Conservation (phyloP, 2,329 filamentous ascomycete species). For the Colletotrichum sp. region DNA sequence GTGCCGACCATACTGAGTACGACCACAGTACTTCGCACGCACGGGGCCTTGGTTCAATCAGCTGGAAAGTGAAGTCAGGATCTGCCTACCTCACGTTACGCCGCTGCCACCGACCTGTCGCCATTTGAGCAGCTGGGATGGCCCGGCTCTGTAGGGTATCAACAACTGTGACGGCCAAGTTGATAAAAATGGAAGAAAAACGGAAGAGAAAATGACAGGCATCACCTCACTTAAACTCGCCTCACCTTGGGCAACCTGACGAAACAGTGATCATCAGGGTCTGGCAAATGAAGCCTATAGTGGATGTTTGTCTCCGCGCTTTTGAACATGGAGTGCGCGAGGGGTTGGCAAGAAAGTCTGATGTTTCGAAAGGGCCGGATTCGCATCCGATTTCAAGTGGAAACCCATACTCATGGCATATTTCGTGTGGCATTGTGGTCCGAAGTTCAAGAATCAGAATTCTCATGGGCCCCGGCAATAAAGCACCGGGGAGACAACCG, state of each 20-base stretch:
- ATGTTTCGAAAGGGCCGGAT: not conserved
- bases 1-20: not conserved
- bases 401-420: not conserved
- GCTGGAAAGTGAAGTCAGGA: not conserved
- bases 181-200: not conserved
- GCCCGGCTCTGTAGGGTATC: slow-evolving; percentile 9
- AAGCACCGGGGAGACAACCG: not conserved
- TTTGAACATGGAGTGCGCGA: not conserved
- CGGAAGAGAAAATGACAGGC: not conserved
- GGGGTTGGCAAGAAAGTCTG: not conserved
- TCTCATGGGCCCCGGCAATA: not conserved
- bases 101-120: not conserved
- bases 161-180: not conserved
- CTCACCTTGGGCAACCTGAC: not conserved
- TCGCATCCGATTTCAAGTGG: not conserved
- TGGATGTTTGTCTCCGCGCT: not conserved
- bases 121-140: slow-evolving; percentile 7
- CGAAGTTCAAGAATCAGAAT: not conserved
- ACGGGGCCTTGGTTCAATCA: not conserved
- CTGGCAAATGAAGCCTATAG: not conserved
- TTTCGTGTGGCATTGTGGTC: not conserved
- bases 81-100: not conserved
- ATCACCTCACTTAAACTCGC: not conserved
- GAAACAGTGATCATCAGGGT: not conserved
- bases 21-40: not conserved